phyloP scores from a whole-genome alignment of 164 flowering plant genomes.

The Umbellularia californica region DNA sequence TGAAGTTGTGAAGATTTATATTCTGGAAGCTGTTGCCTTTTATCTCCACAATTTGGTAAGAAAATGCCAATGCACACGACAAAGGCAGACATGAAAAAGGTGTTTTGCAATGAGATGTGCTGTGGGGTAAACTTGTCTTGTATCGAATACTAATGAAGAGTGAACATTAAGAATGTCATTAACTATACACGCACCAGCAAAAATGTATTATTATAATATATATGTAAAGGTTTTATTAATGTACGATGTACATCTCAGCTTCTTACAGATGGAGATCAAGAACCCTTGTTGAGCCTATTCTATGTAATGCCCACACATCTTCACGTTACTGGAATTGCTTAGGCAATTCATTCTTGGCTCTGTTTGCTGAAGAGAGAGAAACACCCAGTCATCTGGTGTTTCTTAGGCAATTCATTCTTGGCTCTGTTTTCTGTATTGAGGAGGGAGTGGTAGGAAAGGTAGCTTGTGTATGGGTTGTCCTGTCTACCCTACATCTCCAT shows the following conservation, averaged over 20 bases:
- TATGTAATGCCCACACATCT: no score
- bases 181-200: no score
- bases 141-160: no score
- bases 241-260: background rate
- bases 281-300: background rate
- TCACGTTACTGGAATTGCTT: background rate
- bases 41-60: background rate
- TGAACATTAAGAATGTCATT: no score
- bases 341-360: no score
- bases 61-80: background rate
- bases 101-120: no score
- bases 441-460: background rate
- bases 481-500: background rate
- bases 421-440: slow-evolving; percentile 1
- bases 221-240: no score
- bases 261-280: background rate
- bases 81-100: no score
- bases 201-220: no score
- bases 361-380: slow-evolving; percentile 22
- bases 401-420: slow-evolving; percentile 17
- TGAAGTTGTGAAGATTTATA: background rate
- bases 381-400: slow-evolving; percentile 18
- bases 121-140: no score
- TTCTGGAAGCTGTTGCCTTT: background rate
- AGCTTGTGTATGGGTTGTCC: background rate